Conservation (phyloP, 139 green algal species). For the Tetratostichococcus sp. region DNA sequence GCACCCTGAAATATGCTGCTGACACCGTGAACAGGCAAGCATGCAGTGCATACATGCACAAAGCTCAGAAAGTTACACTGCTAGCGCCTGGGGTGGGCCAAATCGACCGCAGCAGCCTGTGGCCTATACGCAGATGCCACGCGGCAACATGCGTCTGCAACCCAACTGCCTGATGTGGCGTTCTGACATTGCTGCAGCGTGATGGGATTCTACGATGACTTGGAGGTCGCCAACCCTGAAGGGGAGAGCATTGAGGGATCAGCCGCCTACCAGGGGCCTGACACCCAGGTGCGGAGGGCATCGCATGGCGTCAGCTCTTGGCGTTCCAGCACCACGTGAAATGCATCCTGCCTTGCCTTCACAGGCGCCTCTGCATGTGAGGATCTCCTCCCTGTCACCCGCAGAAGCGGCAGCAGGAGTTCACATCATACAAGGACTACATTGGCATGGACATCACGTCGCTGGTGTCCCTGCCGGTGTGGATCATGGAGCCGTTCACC, state of each 20-base stretch:
- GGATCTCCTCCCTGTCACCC: neutral
- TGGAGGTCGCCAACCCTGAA: constrained; percentile 52
- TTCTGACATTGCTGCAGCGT: constrained; percentile 28
- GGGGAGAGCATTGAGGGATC: no score
- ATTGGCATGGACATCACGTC: constrained; percentile 87
- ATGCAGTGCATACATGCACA: neutral
- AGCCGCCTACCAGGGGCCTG: neutral
- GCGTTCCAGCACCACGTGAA: constrained; percentile 8
- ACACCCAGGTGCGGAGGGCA: neutral
- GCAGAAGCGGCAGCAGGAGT: constrained; percentile 49
- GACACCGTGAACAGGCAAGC: constrained; percentile 34
- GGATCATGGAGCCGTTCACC: constrained; percentile 97
- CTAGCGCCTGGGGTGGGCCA: no score
- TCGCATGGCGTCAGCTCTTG: no score
- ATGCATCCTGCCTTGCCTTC: constrained; percentile 9
- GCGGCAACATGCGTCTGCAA: neutral
- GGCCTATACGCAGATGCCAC: no score
- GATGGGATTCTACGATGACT: constrained; percentile 47
- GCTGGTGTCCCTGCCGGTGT: constrained; percentile 91
- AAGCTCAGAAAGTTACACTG: no score
- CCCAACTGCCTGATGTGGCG: no score
- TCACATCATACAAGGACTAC: constrained; percentile 64
- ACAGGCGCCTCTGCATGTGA: constrained; percentile 1
- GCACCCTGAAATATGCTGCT: constrained; percentile 30
- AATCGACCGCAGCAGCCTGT: no score